Percentiles rank a stretch among this genome's conserved stretches.
These are phyloP conservation scores for Sambucus nigra DNA, from an alignment of 129 eudicot species.

Conservation along the genomic window DNA sequence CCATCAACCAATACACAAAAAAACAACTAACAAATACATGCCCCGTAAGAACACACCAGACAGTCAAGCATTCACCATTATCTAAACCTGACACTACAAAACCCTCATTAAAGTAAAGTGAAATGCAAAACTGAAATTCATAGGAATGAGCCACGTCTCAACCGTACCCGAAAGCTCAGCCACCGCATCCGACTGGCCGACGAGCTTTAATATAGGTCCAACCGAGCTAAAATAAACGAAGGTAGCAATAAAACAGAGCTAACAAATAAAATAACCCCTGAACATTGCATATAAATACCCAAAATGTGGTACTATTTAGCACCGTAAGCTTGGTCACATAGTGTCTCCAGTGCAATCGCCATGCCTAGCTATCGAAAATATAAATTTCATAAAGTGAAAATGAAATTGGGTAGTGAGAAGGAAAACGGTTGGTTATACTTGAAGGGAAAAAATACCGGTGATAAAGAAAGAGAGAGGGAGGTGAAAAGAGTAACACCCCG, in stretches of 20 bases:
- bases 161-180: conserved; percentile 37
- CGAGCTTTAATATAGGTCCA: conserved; percentile 29
- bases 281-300: conserved; percentile 57
- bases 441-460: too few species aligned
- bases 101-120: conserved; percentile 30
- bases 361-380: conserved; percentile 33
- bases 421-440: too few species aligned
- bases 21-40: conserved; percentile 32
- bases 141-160: conserved; percentile 41
- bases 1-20: conserved; percentile 20
- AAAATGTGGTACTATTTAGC: conserved; percentile 46
- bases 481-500: too few species aligned
- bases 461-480: too few species aligned
- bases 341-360: conserved; percentile 59
- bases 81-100: conserved; percentile 37
- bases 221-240: conserved; percentile 35
- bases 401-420: neutral
- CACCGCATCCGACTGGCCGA: conserved; percentile 39
- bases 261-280: conserved; percentile 40
- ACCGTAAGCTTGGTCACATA: conserved; percentile 61
- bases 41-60: conserved; percentile 19
- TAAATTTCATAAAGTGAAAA: neutral
- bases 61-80: conserved; percentile 33
- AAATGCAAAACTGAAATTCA: conserved; percentile 41
- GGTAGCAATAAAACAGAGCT: conserved; percentile 32